Conservation (phyloP, 441 rosid genomes). For the Adansonia gregorii region DNA sequence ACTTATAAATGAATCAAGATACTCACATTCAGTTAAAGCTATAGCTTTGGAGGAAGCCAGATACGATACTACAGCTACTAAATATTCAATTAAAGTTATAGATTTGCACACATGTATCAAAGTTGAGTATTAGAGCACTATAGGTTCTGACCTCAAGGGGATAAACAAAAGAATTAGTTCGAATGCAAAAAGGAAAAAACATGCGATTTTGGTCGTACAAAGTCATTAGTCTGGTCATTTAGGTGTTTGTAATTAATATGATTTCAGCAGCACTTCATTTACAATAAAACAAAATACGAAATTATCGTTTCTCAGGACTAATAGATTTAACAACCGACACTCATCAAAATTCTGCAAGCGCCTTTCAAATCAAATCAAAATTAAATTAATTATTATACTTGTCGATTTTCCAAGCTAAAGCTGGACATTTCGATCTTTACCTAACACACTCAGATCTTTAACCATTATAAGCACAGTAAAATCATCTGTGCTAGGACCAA, state of each 20-base stretch:
- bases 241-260: background rate
- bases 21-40: background rate
- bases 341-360: background rate
- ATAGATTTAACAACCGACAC: background rate
- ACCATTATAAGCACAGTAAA: background rate
- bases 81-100: background rate
- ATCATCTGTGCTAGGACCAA: background rate
- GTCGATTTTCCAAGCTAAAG: background rate
- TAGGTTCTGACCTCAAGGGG: background rate
- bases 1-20: background rate
- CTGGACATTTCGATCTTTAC: background rate
- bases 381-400: background rate
- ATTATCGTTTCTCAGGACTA: background rate
- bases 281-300: background rate
- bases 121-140: background rate
- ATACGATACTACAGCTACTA: background rate
- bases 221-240: background rate
- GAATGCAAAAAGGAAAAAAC: conserved; percentile 14
- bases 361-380: background rate
- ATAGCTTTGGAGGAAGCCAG: background rate
- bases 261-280: background rate
- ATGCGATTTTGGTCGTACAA: background rate
- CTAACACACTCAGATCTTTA: background rate
- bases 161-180: background rate
- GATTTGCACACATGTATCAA: background rate